Conservation (phyloP, 768 basidiomycete species). For the Leccinum imitatum region DNA sequence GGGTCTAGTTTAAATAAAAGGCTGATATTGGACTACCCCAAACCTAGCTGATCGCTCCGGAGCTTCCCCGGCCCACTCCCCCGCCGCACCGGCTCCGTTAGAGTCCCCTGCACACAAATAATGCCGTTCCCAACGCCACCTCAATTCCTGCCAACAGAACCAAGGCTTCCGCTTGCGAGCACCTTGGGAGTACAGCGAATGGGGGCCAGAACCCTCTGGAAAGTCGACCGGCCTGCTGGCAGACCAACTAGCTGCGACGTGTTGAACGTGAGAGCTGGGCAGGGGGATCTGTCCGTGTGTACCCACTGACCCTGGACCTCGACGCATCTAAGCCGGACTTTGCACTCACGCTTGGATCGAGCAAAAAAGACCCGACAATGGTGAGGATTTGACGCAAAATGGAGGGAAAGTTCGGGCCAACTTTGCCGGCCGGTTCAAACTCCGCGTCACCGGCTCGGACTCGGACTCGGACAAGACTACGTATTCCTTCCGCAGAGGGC, state of each 20-base stretch:
- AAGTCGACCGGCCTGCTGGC: background rate
- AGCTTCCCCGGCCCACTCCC: background rate
- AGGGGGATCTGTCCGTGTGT: background rate
- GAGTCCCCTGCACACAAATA: background rate
- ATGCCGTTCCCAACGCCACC: background rate
- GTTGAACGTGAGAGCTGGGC: constrained; percentile 3
- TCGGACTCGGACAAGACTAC: background rate
- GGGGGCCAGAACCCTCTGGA: background rate
- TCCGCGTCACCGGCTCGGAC: background rate
- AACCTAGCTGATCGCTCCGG: constrained; percentile 21
- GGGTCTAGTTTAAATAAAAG: background rate
- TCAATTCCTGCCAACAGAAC: constrained; percentile 10
- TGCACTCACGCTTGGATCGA: background rate
- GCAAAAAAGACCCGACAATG: background rate
- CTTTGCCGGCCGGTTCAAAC: background rate
- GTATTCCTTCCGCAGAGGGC: background rate
- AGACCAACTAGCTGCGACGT: background rate
- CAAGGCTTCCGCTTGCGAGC: background rate
- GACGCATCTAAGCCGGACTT: background rate
- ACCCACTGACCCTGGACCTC: background rate
- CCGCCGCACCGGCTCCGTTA: constrained; percentile 5
- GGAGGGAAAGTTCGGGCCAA: background rate
- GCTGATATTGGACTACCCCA: constrained; percentile 14
- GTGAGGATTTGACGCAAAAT: background rate
- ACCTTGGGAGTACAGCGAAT: background rate